Conservation (phyloP, 2,329 filamentous ascomycete species). For the Fusarium caatingaense region DNA sequence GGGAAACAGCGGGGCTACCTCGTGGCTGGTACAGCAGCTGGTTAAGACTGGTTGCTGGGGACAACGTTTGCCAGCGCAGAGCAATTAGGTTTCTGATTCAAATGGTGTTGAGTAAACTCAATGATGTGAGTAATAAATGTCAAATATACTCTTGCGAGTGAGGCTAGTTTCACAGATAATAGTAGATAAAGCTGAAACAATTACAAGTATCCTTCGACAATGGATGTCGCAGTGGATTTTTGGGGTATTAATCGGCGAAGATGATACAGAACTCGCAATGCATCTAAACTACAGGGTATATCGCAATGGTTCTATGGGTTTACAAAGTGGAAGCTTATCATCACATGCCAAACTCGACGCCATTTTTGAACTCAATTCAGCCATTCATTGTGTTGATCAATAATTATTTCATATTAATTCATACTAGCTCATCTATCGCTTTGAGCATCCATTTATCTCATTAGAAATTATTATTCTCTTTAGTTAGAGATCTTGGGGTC, state of each 20-base stretch:
- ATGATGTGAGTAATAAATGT: background rate
- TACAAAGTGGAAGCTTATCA: background rate
- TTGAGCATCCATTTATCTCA: constrained; percentile 22
- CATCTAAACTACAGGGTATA: background rate
- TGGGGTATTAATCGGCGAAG: background rate
- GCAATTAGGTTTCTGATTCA: background rate
- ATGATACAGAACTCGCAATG: constrained; percentile 2
- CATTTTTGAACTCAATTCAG: background rate
- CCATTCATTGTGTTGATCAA: background rate
- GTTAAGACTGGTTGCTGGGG: constrained; percentile 29
- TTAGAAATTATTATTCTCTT: constrained; percentile 11
- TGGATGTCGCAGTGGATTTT: background rate
- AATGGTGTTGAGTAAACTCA: background rate
- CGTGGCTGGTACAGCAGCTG: constrained; percentile 5
- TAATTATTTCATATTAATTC: constrained; percentile 36
- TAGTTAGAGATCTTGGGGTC: constrained; percentile 53
- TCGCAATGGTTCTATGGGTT: constrained; percentile 5
- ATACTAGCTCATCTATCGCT: constrained; percentile 22
- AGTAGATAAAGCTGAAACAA: background rate
- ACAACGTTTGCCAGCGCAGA: constrained; percentile 24
- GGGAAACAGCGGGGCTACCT: constrained; percentile 33
- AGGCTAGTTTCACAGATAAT: rapidly evolving
- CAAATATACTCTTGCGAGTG: background rate
- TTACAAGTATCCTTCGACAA: background rate
- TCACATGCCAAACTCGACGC: constrained; percentile 3